Evolutionary conservation across 305 asterid genomes (phyloP), one percentile per base, ranked within the genome.

Genomic region (Plantago lanceolata): DNA sequence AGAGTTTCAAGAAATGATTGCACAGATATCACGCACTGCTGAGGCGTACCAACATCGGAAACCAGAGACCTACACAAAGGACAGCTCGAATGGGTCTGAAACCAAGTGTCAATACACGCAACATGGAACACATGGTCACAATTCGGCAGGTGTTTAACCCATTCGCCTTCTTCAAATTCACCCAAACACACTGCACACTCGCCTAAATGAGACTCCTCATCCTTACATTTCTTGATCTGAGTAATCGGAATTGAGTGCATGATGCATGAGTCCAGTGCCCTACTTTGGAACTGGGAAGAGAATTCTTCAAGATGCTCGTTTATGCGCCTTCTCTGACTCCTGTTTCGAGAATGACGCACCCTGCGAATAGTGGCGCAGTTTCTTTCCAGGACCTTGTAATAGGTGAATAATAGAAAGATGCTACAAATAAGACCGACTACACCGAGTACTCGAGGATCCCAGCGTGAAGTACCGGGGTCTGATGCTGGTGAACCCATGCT

Each of bases 71-170:
- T 66, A 51, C 87, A 84, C 2, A 84, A 64, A 0, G 91, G 91
- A 61, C 88, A 84, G 69, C 88, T 84, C 6, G 86, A 78, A 68
- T 80, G 91, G 3, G 82, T 75, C 75, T 84, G 85, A 70, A 86
- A 86, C 91, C 91, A 84, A 48, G 85, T 79, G 24, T 84, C 86
- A 3, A 82, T 82, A 54, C 90, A 86, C 5, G 87, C 77, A 33
- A 84, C 82, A 49, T 84, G 94, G 54, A 84, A 84, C 29, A 69
- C 74, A 64, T 83, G 86, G 14, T 84, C 73, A 64, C 88, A 84
- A 60, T 26, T 51, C 0, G 88, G 85, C 37, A 86, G 69, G 40
- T 71, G 67, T 54, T 82, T 86, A 69, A 78, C 71, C 84, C 85
- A 82, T 18, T 84, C 87, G 9, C 71, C 85, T 15, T 75, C 81